Evolutionary conservation across 2,329 filamentous ascomycete genomes (phyloP).

Genomic region (Sodiomyces alkalinus): DNA sequence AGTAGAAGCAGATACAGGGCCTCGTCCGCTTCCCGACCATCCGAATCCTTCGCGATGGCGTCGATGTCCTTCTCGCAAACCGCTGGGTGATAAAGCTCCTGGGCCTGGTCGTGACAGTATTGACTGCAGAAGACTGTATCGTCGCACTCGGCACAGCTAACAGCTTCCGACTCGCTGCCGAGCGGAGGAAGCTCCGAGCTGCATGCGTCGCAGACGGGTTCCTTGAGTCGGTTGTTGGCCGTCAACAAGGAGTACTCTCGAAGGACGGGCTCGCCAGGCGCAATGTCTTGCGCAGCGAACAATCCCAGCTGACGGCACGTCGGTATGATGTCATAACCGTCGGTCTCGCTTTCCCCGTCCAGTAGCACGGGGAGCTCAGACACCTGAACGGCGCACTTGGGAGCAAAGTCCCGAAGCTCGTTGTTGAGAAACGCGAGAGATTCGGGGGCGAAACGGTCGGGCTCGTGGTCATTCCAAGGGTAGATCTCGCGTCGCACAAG

Average conservation of each 20-base stretch:
- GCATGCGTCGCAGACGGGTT: slow-evolving; percentile 80
- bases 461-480: slow-evolving; percentile 52
- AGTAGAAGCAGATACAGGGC: slow-evolving; percentile 49
- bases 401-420: slow-evolving; percentile 52
- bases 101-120: slow-evolving; percentile 41
- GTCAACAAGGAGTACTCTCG: slow-evolving; percentile 76
- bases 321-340: slow-evolving; percentile 31
- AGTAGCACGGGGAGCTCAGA: slow-evolving; percentile 61
- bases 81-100: slow-evolving; percentile 45
- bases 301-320: slow-evolving; percentile 71
- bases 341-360: slow-evolving; percentile 33
- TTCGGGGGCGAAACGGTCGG: slow-evolving; percentile 54
- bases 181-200: slow-evolving; percentile 55
- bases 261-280: slow-evolving; percentile 61
- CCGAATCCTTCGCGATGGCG: slow-evolving; percentile 47
- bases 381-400: slow-evolving; percentile 67
- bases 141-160: slow-evolving; percentile 44
- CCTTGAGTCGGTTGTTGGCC: slow-evolving; percentile 76
- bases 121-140: slow-evolving; percentile 53
- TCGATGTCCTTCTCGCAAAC: slow-evolving; percentile 54
- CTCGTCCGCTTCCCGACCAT: slow-evolving; percentile 42
- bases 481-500: slow-evolving; percentile 57
- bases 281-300: slow-evolving; percentile 72
- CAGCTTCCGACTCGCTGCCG: slow-evolving; percentile 26
- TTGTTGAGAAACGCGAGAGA: slow-evolving; percentile 59